A percentile compares a stretch with the other conserved stretches of the same genome.
Conservation (phyloP, 1,284 basidiomycete species). For the Sutorius eximius region DNA sequence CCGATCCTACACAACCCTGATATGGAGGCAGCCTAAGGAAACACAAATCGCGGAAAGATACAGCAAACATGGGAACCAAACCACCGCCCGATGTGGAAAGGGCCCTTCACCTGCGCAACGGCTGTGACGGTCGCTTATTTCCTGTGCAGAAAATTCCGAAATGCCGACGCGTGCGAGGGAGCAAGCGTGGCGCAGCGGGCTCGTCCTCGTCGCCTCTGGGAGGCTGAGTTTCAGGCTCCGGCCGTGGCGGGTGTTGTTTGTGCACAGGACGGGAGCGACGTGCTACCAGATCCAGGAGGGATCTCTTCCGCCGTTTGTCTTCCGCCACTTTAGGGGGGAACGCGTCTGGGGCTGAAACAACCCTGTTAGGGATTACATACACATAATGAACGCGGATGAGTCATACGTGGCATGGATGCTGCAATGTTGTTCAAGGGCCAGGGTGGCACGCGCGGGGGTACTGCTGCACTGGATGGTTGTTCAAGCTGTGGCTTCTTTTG, state of each 20-base stretch:
- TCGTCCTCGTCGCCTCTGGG: conserved; percentile 1
- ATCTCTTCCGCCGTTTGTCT: conserved; percentile 20
- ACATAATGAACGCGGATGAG: background rate
- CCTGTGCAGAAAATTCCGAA: conserved; percentile 37
- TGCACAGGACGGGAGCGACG: conserved; percentile 30
- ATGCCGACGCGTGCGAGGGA: conserved; percentile 21
- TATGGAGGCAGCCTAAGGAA: background rate
- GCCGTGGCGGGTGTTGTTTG: conserved; percentile 24
- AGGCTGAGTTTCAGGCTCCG: conserved; percentile 8
- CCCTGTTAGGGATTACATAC: conserved; percentile 8
- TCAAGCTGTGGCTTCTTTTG: conserved; percentile 24
- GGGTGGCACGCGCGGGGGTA: conserved; percentile 21
- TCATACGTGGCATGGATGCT: conserved; percentile 35
- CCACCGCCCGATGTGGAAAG: background rate
- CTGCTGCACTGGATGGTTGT: conserved; percentile 8
- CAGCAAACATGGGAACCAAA: background rate
- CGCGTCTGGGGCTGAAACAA: conserved; percentile 30
- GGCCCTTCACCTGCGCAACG: conserved; percentile 10
- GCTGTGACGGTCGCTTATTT: conserved; percentile 21
- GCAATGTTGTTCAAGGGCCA: conserved; percentile 31
- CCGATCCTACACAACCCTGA: conserved; percentile 15
- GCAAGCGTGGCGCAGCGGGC: conserved; percentile 3
- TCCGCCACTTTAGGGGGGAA: conserved; percentile 27
- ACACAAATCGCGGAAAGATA: conserved; percentile 12
- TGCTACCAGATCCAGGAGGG: conserved; percentile 2